Base-by-base conservation (phyloP, 345 rosid species). In the Gossypium rotundifolium region DNA sequence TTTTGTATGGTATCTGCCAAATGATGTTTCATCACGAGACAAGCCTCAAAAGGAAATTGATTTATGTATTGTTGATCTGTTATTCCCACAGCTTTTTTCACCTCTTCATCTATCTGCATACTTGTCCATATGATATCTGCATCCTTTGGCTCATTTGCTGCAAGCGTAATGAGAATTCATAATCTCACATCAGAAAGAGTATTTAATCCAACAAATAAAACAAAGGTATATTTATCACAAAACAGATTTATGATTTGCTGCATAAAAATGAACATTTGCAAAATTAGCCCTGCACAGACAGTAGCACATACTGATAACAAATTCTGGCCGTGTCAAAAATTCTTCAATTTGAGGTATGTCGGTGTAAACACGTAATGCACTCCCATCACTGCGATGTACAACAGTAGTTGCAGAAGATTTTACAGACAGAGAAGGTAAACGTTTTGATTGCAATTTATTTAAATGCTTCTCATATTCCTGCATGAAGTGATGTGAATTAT, bases 21-120 rank as follows among this genome's bases (percentile, higher is more conserved):
- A 92, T 92, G 97, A 85, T 94, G 98, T 83, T 94, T 94, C 98
- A 94, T 94, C 77, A 92, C 98, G 76, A 94, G 80, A 79, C 95
- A 94, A 49, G 97, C 94, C 85, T 94, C 98, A 76, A 87, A 94
- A 57, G 98, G 97, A 83, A 92, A 94, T 77, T 94, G 98, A 72
- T 90, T 94, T 42, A 89, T 54, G 71, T 84, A 88, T 73, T 92
- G 97, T 77, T 80, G 81, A 80, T 89, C 91, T 46, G 95, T 88
- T 75, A 94, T 77, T 68, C 97, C 98, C 64, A 85, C 84, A 57
- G 76, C 89, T 57, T 85, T 94, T 82, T 84, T 94, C 75, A 78
- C 76, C 71, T 92, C 95, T 60, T 90, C 92, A 81, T 94, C 97
- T 17, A 94, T 91, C 83, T 94, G 98, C 81, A 84, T 67, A 74